A percentile compares a stretch with the other conserved stretches of the same genome.
Conservation (phyloP, 306 rosid genomes). For the Vachellia pachyceras region DNA sequence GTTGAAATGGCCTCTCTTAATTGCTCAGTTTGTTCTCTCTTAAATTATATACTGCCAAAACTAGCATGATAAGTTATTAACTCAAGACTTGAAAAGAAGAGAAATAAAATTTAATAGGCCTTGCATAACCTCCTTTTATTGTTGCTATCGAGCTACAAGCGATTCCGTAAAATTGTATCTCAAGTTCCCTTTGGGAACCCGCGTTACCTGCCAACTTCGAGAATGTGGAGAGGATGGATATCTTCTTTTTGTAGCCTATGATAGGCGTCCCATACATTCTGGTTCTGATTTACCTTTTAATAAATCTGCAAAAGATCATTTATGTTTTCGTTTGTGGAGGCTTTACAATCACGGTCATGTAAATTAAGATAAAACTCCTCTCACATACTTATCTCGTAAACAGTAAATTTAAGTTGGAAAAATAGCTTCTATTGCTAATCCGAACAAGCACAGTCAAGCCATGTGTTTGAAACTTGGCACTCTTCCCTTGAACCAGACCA, state of each 20-base stretch:
- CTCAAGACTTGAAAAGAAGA: not conserved
- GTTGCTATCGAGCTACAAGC: not conserved
- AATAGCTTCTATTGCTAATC: too few relatives aligned
- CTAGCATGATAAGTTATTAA: not conserved
- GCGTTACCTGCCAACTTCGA: not conserved
- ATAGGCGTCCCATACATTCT: not conserved
- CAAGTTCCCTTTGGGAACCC: not conserved
- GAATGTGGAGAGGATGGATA: not conserved
- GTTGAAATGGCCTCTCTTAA: not conserved
- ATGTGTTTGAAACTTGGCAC: too few relatives aligned
- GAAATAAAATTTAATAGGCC: not conserved
- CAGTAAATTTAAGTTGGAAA: too few relatives aligned
- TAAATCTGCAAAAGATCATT: not conserved
- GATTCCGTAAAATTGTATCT: not conserved
- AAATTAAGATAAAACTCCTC: too few relatives aligned
- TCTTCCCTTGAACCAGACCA: too few relatives aligned
- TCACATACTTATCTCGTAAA: too few relatives aligned
- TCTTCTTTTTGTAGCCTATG: not conserved
- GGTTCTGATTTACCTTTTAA: not conserved
- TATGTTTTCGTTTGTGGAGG: too few relatives aligned
- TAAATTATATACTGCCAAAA: not conserved
- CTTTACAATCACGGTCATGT: too few relatives aligned
- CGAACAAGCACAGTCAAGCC: too few relatives aligned
- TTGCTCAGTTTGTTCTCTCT: not conserved
- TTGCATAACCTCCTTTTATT: slow-evolving; percentile 3